phyloP scores from a whole-genome alignment of 352 stramenopile genomes.

The Stramenopiles sp. region DNA sequence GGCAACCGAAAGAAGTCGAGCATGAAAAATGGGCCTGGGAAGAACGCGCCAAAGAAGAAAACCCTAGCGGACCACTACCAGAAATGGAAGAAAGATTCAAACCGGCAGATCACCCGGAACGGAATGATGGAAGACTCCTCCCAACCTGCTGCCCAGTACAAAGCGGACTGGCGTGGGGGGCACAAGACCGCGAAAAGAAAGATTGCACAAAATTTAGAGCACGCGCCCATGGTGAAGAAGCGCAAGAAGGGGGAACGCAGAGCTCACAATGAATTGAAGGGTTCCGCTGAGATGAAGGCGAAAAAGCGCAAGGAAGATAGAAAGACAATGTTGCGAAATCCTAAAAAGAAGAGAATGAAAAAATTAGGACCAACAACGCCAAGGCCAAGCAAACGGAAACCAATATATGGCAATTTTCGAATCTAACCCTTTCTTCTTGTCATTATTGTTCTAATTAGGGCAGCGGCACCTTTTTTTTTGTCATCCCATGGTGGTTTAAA shows the following conservation, averaged over 20 bases:
- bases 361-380: constrained; percentile 2
- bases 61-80: neutral
- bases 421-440: too few species aligned
- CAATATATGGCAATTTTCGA: neutral
- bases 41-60: neutral
- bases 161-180: neutral
- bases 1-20: neutral
- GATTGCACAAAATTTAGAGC: neutral
- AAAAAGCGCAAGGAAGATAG: neutral
- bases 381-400: neutral
- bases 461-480: too few species aligned
- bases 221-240: neutral
- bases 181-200: neutral
- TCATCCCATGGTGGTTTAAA: too few species aligned
- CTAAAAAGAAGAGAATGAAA: neutral
- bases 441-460: too few species aligned
- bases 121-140: neutral
- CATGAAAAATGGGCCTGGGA: neutral
- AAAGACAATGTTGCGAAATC: neutral
- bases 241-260: neutral
- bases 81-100: constrained; percentile 4
- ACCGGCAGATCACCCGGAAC: neutral
- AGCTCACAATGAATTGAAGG: neutral
- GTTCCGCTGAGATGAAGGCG: neutral
- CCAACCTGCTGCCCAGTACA: neutral